Evolutionary conservation across 2,329 filamentous ascomycete species (phyloP).

Genomic region (Scedosporium apiospermum): DNA sequence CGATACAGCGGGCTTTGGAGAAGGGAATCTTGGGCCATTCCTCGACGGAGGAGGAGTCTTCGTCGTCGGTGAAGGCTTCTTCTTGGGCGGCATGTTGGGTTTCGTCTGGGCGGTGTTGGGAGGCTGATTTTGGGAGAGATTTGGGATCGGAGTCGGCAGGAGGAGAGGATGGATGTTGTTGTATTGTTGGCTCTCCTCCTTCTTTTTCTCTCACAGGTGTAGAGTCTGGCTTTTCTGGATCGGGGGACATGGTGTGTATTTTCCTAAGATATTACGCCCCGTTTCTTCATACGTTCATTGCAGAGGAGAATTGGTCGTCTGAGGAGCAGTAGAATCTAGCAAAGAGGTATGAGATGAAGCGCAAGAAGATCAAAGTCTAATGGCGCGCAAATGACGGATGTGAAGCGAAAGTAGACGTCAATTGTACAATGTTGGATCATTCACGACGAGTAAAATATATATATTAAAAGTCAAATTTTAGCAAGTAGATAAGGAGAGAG

Average conservation of each 20-base stretch:
- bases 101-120: neutral
- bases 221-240: neutral
- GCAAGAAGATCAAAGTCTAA: no score
- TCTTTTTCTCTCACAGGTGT: neutral
- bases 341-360: no score
- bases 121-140: neutral
- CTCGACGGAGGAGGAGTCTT: neutral
- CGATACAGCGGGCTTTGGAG: slow-evolving; percentile 43
- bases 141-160: neutral
- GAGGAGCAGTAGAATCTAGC: no score
- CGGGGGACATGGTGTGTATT: no score
- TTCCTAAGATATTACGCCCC: no score
- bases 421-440: no score
- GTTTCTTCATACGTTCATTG: no score
- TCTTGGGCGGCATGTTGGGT: neutral
- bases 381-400: no score
- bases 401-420: no score
- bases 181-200: neutral
- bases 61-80: neutral
- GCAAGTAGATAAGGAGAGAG: neutral
- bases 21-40: slow-evolving; percentile 16
- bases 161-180: neutral
- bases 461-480: neutral
- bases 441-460: no score
- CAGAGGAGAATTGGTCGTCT: no score